These are phyloP conservation scores for Gloeostereum incarnatum DNA, from an alignment of 768 basidiomycete genomes.

Conservation along the genomic window DNA sequence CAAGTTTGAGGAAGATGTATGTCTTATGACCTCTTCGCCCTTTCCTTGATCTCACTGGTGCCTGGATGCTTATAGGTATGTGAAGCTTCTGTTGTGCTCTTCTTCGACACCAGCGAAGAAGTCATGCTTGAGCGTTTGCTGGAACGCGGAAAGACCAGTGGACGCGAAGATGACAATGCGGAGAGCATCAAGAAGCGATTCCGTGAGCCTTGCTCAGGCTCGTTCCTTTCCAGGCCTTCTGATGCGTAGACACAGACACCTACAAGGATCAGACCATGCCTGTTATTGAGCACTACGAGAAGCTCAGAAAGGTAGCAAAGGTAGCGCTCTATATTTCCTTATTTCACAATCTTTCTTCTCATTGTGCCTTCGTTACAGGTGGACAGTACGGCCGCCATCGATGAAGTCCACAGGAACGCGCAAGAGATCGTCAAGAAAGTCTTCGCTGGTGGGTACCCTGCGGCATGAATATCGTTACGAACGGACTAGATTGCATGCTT, in stretches of 20 bases:
- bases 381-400: constrained; percentile 56
- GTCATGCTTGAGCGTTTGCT: constrained; percentile 82
- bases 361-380: constrained; percentile 31
- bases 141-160: constrained; percentile 88
- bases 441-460: constrained; percentile 15
- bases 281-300: constrained; percentile 77
- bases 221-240: constrained; percentile 3
- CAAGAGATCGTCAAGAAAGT: constrained; percentile 42
- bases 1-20: constrained; percentile 80
- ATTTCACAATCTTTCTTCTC: constrained; percentile 1
- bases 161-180: constrained; percentile 90
- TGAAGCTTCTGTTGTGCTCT: constrained; percentile 68
- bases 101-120: constrained; percentile 80
- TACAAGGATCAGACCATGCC: constrained; percentile 89
- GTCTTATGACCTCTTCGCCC: constrained; percentile 10
- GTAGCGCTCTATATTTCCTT: constrained; percentile 28
- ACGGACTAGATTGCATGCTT: too few species aligned
- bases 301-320: constrained; percentile 65
- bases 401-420: constrained; percentile 62
- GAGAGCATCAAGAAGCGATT: constrained; percentile 98
- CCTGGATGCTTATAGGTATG: constrained; percentile 53
- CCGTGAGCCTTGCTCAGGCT: constrained; percentile 34
- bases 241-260: constrained; percentile 53
- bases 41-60: background rate
- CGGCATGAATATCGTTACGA: too few species aligned